phyloP scores from a whole-genome alignment of 805 yeast genomes.

The Nematodospora valgi region DNA sequence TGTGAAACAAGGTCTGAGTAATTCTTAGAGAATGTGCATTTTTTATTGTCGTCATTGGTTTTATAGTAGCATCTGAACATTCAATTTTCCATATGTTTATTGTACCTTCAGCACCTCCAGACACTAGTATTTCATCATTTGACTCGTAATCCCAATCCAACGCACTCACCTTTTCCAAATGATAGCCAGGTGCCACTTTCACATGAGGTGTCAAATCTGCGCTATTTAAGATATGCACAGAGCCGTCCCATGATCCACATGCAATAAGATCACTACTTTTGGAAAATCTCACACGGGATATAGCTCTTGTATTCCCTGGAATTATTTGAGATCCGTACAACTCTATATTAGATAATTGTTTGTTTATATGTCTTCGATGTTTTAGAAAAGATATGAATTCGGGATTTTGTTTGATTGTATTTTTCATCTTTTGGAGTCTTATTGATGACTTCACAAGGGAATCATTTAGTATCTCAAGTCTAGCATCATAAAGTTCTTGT shows the following conservation, averaged over 20 bases:
- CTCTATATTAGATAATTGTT: constrained; percentile 31
- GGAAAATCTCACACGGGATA: constrained; percentile 54
- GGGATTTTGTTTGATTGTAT: constrained; percentile 17
- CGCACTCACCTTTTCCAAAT: constrained; percentile 67
- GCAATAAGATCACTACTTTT: constrained; percentile 42
- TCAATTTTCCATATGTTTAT: constrained; percentile 27
- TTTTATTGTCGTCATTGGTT: constrained; percentile 17
- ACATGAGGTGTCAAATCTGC: constrained; percentile 29
- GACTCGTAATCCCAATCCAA: constrained; percentile 55
- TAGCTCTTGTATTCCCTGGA: constrained; percentile 56
- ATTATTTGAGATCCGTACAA: constrained; percentile 68
- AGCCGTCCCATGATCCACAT: constrained; percentile 85
- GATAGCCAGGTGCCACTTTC: constrained; percentile 36
- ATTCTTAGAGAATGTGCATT: constrained; percentile 50
- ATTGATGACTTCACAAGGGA: constrained; percentile 47
- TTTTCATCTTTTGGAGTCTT: constrained; percentile 37
- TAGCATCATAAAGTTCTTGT: constrained; percentile 45
- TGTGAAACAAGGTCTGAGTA: constrained; percentile 62
- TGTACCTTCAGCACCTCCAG: constrained; percentile 40
- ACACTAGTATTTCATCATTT: constrained; percentile 16
- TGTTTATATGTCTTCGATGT: constrained; percentile 43
- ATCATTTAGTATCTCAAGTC: constrained; percentile 48
- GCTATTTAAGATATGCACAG: constrained; percentile 46
- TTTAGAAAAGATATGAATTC: constrained; percentile 43
- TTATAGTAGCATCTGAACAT: constrained; percentile 8